Percentiles rank a stretch among this genome's conserved stretches.
Conservation (phyloP, 2,329 filamentous ascomycete genomes). For the Ilyonectria mors-panacis region DNA sequence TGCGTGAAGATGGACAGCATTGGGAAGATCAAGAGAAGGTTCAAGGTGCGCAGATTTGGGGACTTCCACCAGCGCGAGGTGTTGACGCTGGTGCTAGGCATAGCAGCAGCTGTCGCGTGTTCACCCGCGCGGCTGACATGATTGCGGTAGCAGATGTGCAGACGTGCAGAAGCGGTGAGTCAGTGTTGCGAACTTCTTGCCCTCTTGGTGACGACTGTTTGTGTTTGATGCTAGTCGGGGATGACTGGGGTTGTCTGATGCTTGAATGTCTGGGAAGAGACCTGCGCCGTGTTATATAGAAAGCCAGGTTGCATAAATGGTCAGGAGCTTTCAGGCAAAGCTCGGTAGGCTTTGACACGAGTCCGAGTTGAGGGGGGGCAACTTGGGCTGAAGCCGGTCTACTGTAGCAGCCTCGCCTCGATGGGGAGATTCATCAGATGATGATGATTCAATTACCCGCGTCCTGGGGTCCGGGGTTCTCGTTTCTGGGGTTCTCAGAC, state of each 20-base stretch:
- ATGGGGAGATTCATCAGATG: constrained; percentile 5
- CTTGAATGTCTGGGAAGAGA: not conserved
- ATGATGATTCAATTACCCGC: not conserved
- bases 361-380: not conserved
- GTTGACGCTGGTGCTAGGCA: constrained; percentile 17
- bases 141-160: not conserved
- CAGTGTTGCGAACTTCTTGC: no score
- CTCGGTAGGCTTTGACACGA: not conserved
- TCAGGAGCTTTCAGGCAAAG: not conserved
- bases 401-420: not conserved
- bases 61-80: constrained; percentile 11
- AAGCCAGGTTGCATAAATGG: not conserved
- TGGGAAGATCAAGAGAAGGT: constrained; percentile 7
- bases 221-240: not conserved
- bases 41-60: constrained; percentile 14
- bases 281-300: not conserved
- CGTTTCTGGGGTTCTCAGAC: not conserved
- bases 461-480: not conserved
- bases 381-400: not conserved
- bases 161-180: not conserved
- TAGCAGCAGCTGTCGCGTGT: not conserved
- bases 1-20: constrained; percentile 21
- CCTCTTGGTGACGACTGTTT: not conserved
- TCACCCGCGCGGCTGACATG: not conserved
- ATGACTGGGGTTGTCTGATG: not conserved